Conservation (phyloP, 768 basidiomycete genomes). For the Tricholoma matsutake region DNA sequence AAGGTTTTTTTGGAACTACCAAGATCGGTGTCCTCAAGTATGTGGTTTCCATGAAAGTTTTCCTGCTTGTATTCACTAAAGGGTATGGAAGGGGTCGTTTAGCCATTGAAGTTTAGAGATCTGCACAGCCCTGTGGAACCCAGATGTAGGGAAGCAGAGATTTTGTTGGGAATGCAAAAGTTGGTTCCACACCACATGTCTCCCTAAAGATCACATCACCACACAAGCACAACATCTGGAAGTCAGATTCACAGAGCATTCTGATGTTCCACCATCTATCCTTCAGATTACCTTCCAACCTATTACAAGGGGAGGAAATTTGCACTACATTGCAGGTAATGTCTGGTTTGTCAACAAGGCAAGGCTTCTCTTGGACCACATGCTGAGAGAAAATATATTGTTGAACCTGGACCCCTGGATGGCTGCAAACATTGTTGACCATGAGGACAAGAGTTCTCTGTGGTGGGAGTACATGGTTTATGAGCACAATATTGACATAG, state of each 20-base stretch:
- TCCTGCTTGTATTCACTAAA: not conserved
- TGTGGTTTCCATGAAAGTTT: not conserved
- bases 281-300: not conserved
- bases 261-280: not conserved
- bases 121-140: not conserved
- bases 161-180: not conserved
- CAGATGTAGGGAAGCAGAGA: not conserved
- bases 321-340: not conserved
- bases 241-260: not conserved
- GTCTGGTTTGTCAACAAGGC: not conserved
- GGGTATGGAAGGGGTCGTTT: not conserved
- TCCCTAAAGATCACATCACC: not conserved
- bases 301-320: not conserved
- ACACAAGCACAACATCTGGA: not conserved
- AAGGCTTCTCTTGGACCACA: not conserved
- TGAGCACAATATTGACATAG: not conserved
- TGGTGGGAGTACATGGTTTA: not conserved
- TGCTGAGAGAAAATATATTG: not conserved
- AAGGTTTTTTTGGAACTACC: not conserved
- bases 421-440: not conserved
- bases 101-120: not conserved
- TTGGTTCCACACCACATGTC: not conserved
- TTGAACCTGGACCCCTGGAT: not conserved
- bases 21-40: not conserved
- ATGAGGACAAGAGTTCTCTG: not conserved